Evolutionary conservation across 2,329 filamentous ascomycete species (phyloP).

Genomic region (Furcasterigmium sp.): DNA sequence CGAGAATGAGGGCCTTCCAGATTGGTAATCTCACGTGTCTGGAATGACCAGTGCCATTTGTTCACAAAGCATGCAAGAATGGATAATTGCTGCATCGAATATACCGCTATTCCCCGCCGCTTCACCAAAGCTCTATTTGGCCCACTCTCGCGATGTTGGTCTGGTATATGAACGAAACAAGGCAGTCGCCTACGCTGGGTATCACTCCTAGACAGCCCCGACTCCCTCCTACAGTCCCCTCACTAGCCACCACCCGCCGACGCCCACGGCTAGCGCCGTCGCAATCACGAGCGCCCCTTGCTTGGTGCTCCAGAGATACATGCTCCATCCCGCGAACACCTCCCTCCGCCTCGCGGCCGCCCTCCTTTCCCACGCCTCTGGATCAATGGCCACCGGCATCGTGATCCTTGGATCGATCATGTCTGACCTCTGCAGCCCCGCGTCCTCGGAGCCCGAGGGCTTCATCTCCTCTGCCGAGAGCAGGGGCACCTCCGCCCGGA

Average conservation of each 20-base stretch:
- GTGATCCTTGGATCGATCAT: constrained; percentile 34
- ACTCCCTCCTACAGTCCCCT: background rate
- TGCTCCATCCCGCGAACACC: constrained; percentile 46
- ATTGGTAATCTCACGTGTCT: too few relatives aligned
- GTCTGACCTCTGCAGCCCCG: constrained; percentile 5
- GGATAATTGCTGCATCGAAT: too few relatives aligned
- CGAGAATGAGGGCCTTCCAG: too few relatives aligned
- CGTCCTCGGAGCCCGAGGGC: constrained; percentile 17
- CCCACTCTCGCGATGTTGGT: too few relatives aligned
- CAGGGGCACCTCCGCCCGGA: constrained; percentile 64
- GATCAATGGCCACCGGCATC: constrained; percentile 48
- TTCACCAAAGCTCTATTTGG: too few relatives aligned
- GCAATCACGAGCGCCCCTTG: constrained; percentile 41
- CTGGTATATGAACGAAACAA: too few relatives aligned
- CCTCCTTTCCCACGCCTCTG: constrained; percentile 49
- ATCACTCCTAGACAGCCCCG: too few relatives aligned
- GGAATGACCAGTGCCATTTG: too few relatives aligned
- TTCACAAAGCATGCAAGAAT: too few relatives aligned
- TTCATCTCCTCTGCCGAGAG: constrained; percentile 33
- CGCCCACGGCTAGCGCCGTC: constrained; percentile 33
- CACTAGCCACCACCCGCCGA: constrained; percentile 39
- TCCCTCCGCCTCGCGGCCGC: constrained; percentile 39
- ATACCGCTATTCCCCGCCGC: too few relatives aligned
- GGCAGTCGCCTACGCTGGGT: too few relatives aligned
- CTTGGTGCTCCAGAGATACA: constrained; percentile 49